Percentiles rank a stretch among this genome's conserved stretches.
Conservation (phyloP, 176 grass and related monocot species). For the Zea mays region Zm-B73-REFERENCE-NAM-5.0 NC_050097.1:87233501-87234000, state of each 20-base stretch:
- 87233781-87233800: not conserved
- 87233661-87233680: not conserved
- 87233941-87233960: conserved; percentile 90
- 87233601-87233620: not conserved
- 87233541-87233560: no score
- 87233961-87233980: conserved; percentile 68
- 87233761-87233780: not conserved
- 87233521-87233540: no score
- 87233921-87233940: conserved; percentile 86
- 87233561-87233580: not conserved
- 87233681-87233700: not conserved
- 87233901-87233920: conserved; percentile 73
- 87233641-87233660: not conserved
- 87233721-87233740: not conserved
- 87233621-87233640: not conserved
- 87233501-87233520: no score
- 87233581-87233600: not conserved
- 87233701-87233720: not conserved
- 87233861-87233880: not conserved
- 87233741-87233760: no score
- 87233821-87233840: not conserved
- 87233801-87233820: not conserved
- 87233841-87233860: not conserved
- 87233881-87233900: not conserved
- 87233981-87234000: conserved; percentile 81